Evolutionary conservation across 2,329 filamentous ascomycete genomes (phyloP), one percentile per base, ranked within the genome.

Genomic region (Mycocentrospora acerina): DNA sequence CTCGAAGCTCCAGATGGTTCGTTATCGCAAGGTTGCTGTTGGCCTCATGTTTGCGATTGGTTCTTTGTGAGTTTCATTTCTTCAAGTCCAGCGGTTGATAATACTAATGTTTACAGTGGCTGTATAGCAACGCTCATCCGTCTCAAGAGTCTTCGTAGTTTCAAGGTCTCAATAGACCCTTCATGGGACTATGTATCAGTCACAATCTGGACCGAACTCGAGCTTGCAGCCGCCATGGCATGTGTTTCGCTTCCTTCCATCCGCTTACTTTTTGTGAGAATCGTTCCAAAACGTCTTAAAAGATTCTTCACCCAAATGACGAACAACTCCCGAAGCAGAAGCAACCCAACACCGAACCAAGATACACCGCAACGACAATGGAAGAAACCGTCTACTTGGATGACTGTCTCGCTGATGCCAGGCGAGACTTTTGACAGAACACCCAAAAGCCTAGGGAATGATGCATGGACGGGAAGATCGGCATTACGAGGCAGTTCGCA

Each of bases 1-100:
- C 16, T 30, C 39, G 7, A 55, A 51, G 6, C 33, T 62, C 2
- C 51, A 60, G 15, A 59, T 59, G 36, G 48, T 44, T 19, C 32
- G 45, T 6, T 42, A 38, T 13, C 44, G 46, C 8, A 60, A 60
- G 32, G 24, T 54, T n/a, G 55, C 48, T 1, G 52, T 59, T 9
- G 44, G 43, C 3, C 29, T 56, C 27, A 59, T 61, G 55, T 62
- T 62, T 28, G 27, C 47, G 12, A 48, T 62, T 13, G 57, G 60
- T 6, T 55, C 49, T 7, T 50, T 61, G 46, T 48, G 33, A 3
- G 46, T 37, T 9, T 30, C 3, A 4, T 17, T 32, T 12, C 9
- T 16, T 24, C 25, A 2, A 26, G 18, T 4, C 10, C 15, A 16
- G 14, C 25, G 18, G 7, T 29, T 24, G n/a, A 19, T 16, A 17